These are phyloP conservation scores for Meripilus lineatus DNA, from an alignment of 1,284 basidiomycete species.

Conservation along the genomic window DNA sequence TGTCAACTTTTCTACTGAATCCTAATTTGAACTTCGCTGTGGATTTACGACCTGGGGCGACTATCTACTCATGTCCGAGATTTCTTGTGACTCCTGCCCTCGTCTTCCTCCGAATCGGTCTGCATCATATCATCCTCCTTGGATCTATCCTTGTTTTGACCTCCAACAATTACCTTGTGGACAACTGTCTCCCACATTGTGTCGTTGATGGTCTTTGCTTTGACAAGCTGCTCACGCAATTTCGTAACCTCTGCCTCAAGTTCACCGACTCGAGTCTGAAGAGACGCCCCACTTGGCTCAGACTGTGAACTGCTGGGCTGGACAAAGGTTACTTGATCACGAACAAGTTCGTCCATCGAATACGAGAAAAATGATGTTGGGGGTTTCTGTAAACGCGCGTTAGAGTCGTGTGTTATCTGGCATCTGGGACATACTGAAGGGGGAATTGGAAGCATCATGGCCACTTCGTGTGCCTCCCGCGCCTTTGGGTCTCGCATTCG, in stretches of 20 bases:
- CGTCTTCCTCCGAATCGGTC: background rate
- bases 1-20: background rate
- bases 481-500: conserved; percentile 61
- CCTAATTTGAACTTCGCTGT: background rate
- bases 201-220: conserved; percentile 83
- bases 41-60: no score
- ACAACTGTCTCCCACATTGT: conserved; percentile 86
- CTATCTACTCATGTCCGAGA: conserved; percentile 14
- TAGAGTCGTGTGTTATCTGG: conserved; percentile 19
- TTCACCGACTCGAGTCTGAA: conserved; percentile 56
- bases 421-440: conserved; percentile 29
- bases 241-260: conserved; percentile 68
- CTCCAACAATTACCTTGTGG: conserved; percentile 46
- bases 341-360: conserved; percentile 46
- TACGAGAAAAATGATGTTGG: conserved; percentile 31
- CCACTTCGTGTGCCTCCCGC: conserved; percentile 64
- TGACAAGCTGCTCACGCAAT: conserved; percentile 65
- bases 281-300: conserved; percentile 29
- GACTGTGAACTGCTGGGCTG: conserved; percentile 30
- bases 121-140: conserved; percentile 7
- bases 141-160: conserved; percentile 29
- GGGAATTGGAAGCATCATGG: conserved; percentile 50
- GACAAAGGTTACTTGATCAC: conserved; percentile 59
- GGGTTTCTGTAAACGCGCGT: conserved; percentile 13
- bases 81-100: conserved; percentile 4